Evolutionary conservation across 345 rosid genomes (phyloP).

Genomic region (Gossypium raimondii): DNA sequence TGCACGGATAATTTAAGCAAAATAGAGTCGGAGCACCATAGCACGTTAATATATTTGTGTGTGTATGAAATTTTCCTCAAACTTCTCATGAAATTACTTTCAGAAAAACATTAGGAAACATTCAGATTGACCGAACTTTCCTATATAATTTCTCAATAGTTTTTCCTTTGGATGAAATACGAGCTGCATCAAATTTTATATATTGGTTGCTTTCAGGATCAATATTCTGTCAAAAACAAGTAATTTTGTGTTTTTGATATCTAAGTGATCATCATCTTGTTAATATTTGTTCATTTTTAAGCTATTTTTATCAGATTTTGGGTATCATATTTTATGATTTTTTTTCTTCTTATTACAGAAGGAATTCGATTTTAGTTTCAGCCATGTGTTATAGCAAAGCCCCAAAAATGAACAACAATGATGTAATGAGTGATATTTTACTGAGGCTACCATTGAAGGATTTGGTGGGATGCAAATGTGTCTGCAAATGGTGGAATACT

Average conservation of each 20-base stretch:
- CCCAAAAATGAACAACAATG: neutral
- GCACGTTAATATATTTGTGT: too few species aligned
- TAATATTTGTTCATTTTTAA: neutral
- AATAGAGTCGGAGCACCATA: too few species aligned
- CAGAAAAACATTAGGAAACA: neutral
- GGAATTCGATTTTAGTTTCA: neutral
- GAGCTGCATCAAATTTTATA: neutral
- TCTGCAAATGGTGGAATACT: conserved; percentile 26
- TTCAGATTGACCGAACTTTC: neutral
- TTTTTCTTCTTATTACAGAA: neutral
- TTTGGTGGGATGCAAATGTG: conserved; percentile 25
- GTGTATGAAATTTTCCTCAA: neutral
- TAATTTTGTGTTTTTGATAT: neutral
- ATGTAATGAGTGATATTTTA: conserved; percentile 7
- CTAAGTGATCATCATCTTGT: neutral
- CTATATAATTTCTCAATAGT: neutral
- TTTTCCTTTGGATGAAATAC: neutral
- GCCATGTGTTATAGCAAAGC: neutral
- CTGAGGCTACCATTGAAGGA: conserved; percentile 21
- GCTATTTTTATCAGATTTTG: neutral
- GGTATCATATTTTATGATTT: neutral
- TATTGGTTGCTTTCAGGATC: neutral
- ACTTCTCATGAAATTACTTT: neutral
- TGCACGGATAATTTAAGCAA: too few species aligned
- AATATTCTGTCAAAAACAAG: neutral